A percentile compares a stretch with the other conserved stretches of the same genome.
These are phyloP conservation scores for Pseudogymnoascus sp. DNA, from an alignment of 2,329 filamentous ascomycete genomes.

Conservation along the genomic window DNA sequence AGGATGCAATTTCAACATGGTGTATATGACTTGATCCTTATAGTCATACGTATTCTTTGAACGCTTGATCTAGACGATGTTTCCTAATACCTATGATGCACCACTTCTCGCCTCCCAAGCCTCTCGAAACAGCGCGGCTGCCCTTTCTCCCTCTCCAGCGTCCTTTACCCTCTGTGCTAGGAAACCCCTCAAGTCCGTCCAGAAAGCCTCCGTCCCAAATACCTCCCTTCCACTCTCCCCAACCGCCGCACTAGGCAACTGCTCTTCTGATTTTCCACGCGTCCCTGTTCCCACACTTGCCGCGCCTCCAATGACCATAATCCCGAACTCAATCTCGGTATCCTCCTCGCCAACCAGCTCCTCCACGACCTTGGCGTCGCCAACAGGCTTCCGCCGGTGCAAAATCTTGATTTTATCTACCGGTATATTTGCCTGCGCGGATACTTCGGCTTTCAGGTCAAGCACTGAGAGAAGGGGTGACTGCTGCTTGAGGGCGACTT, in stretches of 20 bases:
- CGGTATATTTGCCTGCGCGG: constrained; percentile 55
- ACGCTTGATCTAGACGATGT: not conserved
- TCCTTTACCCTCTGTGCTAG: constrained; percentile 73
- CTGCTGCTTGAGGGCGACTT: constrained; percentile 58
- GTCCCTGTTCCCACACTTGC: constrained; percentile 30
- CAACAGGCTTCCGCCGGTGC: constrained; percentile 77
- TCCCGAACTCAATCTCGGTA: constrained; percentile 62
- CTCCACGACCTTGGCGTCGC: constrained; percentile 69
- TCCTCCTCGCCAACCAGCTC: constrained; percentile 60
- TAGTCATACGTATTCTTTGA: not conserved
- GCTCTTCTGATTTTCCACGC: constrained; percentile 32
- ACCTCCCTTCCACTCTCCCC: constrained; percentile 51
- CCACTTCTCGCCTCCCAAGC: constrained; percentile 53
- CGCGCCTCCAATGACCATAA: constrained; percentile 82
- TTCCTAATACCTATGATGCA: not conserved
- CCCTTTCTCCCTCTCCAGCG: constrained; percentile 55
- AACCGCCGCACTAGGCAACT: constrained; percentile 35
- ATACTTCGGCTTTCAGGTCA: constrained; percentile 68
- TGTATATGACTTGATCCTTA: constrained; percentile 5
- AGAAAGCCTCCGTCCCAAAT: constrained; percentile 69
- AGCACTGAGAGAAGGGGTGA: constrained; percentile 66
- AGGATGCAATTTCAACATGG: constrained; percentile 4
- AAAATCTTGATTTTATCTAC: constrained; percentile 81
- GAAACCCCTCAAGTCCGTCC: constrained; percentile 78
- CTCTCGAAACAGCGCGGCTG: constrained; percentile 61